These are phyloP conservation scores for Elsinoe arachidis DNA, from an alignment of 2,329 filamentous ascomycete genomes.

Conservation along the genomic window DNA sequence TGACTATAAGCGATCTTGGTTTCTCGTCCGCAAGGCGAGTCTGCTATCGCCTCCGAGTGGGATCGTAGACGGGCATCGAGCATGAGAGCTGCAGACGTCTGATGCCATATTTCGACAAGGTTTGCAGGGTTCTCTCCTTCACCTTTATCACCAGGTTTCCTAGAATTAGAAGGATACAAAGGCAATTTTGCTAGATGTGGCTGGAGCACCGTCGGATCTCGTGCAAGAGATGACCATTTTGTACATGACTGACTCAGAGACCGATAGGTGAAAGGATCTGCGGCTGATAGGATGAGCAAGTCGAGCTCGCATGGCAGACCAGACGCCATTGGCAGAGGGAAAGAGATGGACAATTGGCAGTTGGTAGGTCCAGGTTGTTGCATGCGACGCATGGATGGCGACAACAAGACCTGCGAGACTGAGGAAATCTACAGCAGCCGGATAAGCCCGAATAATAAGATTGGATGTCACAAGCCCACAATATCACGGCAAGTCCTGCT, in stretches of 20 bases:
- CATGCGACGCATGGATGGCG: neutral
- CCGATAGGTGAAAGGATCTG: neutral
- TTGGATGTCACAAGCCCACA: neutral
- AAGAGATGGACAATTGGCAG: neutral
- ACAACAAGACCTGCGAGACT: neutral
- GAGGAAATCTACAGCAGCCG: neutral
- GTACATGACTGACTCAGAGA: neutral
- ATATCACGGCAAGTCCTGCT: neutral
- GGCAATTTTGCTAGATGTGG: neutral
- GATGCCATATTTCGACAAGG: neutral
- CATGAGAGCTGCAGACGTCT: neutral
- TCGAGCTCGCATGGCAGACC: neutral
- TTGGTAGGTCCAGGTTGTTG: too few relatives aligned
- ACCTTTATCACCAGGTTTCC: too few relatives aligned
- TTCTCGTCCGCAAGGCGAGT: neutral
- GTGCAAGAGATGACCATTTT: neutral
- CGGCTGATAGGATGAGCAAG: neutral
- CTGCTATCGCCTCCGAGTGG: neutral
- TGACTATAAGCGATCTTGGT: neutral
- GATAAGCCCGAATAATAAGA: conserved; percentile 9
- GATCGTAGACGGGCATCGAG: neutral
- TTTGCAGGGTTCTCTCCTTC: neutral
- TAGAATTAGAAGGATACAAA: neutral
- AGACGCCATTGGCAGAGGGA: neutral
- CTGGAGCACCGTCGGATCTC: neutral